phyloP scores from a whole-genome alignment of 768 basidiomycete species.

The Tulasnella sp. region DNA sequence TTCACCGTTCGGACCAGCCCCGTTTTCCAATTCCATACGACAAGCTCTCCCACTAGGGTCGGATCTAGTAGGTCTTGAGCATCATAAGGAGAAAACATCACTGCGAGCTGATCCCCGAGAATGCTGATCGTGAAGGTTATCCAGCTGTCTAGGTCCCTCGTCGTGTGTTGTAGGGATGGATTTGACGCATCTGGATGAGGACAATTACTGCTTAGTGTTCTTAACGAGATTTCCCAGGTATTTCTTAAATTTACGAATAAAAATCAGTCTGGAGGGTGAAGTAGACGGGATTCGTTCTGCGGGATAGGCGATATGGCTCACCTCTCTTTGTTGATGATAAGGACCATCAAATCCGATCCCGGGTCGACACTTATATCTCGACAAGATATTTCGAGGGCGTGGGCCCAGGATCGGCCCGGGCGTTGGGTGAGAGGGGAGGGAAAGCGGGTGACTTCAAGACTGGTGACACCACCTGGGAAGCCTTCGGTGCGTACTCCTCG shows the following conservation, averaged over 20 bases:
- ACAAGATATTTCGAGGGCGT: background rate
- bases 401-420: background rate
- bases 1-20: background rate
- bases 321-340: background rate
- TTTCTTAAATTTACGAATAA: background rate
- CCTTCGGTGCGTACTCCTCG: background rate
- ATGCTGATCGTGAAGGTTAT: background rate
- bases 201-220: background rate
- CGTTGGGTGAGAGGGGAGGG: background rate
- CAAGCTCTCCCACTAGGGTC: background rate
- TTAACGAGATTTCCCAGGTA: background rate
- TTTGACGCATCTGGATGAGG: background rate
- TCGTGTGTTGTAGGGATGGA: background rate
- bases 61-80: background rate
- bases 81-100: background rate
- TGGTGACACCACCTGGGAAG: background rate
- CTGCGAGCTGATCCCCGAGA: conserved; percentile 1
- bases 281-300: background rate
- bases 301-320: background rate
- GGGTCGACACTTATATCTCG: conserved; percentile 4
- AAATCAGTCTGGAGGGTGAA: background rate
- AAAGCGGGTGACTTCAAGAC: background rate
- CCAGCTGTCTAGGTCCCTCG: background rate
- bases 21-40: conserved; percentile 19
- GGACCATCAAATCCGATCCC: conserved; percentile 4